Conservation (phyloP, 1,284 basidiomycete species). For the Ustilago curta region DNA sequence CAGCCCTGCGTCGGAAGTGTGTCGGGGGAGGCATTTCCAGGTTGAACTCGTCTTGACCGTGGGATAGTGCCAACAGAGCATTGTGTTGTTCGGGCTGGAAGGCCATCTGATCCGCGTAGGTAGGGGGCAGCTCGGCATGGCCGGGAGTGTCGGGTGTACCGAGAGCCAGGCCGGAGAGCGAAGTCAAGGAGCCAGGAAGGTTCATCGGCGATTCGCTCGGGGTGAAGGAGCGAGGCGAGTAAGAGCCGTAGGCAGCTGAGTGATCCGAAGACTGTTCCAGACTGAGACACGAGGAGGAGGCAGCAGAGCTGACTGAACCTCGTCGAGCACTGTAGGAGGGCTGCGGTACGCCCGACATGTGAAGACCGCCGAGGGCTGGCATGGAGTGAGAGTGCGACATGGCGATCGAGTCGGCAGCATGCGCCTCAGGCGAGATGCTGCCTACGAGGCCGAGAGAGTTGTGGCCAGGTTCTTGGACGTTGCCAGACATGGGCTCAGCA, state of each 20-base stretch:
- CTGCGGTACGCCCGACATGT: constrained; percentile 19
- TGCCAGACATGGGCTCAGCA: constrained; percentile 4
- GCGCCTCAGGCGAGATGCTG: constrained; percentile 27
- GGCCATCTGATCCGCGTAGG: constrained; percentile 19
- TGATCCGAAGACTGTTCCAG: constrained; percentile 32
- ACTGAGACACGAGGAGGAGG: constrained; percentile 47
- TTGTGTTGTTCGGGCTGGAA: constrained; percentile 49
- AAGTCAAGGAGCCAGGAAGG: constrained; percentile 42
- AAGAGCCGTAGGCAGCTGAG: constrained; percentile 23
- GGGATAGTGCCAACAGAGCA: constrained; percentile 39
- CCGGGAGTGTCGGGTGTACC: constrained; percentile 33
- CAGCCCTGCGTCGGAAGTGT: constrained; percentile 30
- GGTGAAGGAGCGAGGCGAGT: constrained; percentile 49
- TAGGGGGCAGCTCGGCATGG: constrained; percentile 21
- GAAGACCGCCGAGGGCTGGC: constrained; percentile 26
- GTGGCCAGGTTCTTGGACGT: constrained; percentile 16
- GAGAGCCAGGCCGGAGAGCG: constrained; percentile 48
- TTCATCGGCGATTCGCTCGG: constrained; percentile 44
- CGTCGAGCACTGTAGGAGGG: constrained; percentile 23
- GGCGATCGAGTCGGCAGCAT: constrained; percentile 21
- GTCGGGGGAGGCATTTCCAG: constrained; percentile 46
- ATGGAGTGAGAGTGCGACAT: constrained; percentile 47
- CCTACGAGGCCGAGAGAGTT: constrained; percentile 51
- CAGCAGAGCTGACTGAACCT: constrained; percentile 43
- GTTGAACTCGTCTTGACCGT: constrained; percentile 40